Evolutionary conservation across 176 grass and related monocot genomes (phyloP), one percentile per base, ranked within the genome.

Genomic region (Rhynchospora pubera): DNA sequence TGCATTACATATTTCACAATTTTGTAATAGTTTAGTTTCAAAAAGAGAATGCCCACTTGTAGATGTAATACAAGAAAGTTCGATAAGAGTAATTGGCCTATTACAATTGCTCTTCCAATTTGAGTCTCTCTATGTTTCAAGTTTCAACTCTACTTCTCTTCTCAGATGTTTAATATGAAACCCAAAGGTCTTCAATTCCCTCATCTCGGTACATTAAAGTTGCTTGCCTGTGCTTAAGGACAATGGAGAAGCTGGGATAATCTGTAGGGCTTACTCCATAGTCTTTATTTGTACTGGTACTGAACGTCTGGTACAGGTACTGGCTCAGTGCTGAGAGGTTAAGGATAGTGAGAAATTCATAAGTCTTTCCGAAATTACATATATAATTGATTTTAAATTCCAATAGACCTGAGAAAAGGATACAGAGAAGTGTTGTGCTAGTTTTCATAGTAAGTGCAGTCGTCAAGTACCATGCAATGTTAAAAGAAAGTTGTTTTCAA

Each of bases 1-100:
- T 48, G 19, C 32, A 65, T 69, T 69, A 69, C 19, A 30, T 82
- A 42, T 34, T 82, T 64, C 26, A 65, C 50, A 65, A 66, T 66
- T 18, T 53, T 82, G 79, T 82, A 82, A 82, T 82, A 50, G 61
- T 82, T 30, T 80, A 80, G 78, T 59, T 80, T 53, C 32, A 67
- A 10, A 82, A 63, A 62, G 77, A 81, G 61, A 23, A 81, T 63
- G 42, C 50, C 24, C 42, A 82, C 45, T 82, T 82, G 30, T 50
- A 50, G 79, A 82, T 82, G 79, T 82, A 82, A 82, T 82, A 30
- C 79, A 82, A 50, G 34, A n/a, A 64, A 81, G 14, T 45, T 61
- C 32, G 28, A 80, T 62, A 45, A 80, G 21, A 80, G 18, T 65
- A 67, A 53, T 66, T 67, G 21, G 52, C 16, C 44, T 44, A 24